Percentiles rank a stretch among this genome's conserved stretches.
Conservation (phyloP, 116 monocot species). For the Iris pallida region DNA sequence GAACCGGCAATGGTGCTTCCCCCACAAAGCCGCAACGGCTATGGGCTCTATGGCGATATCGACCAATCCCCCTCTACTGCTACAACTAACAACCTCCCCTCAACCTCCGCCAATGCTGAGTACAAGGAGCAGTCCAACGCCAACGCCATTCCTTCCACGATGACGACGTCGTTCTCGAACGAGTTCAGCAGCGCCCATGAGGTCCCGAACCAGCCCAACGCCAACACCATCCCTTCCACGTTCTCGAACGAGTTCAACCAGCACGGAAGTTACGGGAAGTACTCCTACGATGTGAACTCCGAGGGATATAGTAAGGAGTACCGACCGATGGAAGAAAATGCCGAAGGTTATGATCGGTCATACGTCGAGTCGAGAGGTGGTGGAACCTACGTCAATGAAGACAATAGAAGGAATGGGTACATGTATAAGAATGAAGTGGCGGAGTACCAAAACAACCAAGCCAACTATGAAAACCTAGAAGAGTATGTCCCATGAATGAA, state of each 20-base stretch:
- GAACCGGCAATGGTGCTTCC: constrained; percentile 6
- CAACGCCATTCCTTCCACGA: no score
- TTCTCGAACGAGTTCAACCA: neutral
- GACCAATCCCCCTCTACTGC: constrained; percentile 15
- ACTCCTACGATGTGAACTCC: constrained; percentile 13
- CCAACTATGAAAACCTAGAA: neutral
- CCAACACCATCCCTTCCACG: neutral
- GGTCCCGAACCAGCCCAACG: no score
- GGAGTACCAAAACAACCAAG: neutral
- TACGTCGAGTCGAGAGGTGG: no score
- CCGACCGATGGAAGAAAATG: no score
- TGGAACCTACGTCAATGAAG: neutral
- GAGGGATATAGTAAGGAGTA: neutral
- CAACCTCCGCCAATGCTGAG: neutral
- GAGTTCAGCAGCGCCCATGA: no score
- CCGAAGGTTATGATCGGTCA: no score
- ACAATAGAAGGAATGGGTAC: neutral
- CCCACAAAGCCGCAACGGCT: constrained; percentile 20
- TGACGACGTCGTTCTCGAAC: no score
- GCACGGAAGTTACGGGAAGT: constrained; percentile 2
- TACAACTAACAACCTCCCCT: constrained; percentile 1
- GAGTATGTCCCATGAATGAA: constrained; percentile 6
- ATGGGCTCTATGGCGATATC: constrained; percentile 34
- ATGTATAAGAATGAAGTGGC: neutral
- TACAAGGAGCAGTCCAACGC: neutral